A percentile compares a stretch with the other conserved stretches of the same genome.
These are phyloP conservation scores for Epichloe amarillans DNA, from an alignment of 2,329 filamentous ascomycete species.

Conservation along the genomic window DNA sequence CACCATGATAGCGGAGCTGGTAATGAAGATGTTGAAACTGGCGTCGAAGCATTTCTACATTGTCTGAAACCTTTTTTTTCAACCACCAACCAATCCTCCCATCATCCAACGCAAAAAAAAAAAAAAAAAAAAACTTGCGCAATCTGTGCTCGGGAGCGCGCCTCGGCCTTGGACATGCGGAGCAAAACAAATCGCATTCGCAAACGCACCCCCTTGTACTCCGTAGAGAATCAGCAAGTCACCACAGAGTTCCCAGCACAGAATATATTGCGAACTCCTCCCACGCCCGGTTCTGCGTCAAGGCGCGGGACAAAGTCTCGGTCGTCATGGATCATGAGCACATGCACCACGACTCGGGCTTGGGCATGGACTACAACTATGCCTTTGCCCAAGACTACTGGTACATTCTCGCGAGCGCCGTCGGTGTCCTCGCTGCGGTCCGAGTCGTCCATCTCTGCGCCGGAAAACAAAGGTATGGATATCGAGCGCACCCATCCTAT, in stretches of 20 bases:
- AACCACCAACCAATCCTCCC: no score
- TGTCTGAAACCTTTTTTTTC: no score
- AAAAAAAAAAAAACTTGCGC: no score
- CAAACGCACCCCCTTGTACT: no score
- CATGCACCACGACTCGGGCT: slow-evolving; percentile 19
- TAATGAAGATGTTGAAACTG: no score
- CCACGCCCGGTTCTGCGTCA: neutral
- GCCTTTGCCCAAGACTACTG: slow-evolving; percentile 42
- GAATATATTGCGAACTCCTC: neutral
- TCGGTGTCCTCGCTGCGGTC: slow-evolving; percentile 27
- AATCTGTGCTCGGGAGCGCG: no score
- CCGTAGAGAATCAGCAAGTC: neutral
- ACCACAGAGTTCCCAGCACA: neutral
- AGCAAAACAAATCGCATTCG: neutral
- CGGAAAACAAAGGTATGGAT: slow-evolving; percentile 25
- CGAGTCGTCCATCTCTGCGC: slow-evolving; percentile 32
- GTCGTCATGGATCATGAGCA: slow-evolving; percentile 19
- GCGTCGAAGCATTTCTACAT: no score
- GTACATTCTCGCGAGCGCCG: slow-evolving; percentile 41
- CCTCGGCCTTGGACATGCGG: neutral
- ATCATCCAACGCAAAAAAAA: no score
- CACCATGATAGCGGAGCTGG: no score
- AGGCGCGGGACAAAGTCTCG: neutral
- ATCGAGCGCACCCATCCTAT: neutral
- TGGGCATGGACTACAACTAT: slow-evolving; percentile 32